These are phyloP conservation scores for Hibiscus trionum DNA, from an alignment of 345 rosid species.

Conservation along the genomic window DNA sequence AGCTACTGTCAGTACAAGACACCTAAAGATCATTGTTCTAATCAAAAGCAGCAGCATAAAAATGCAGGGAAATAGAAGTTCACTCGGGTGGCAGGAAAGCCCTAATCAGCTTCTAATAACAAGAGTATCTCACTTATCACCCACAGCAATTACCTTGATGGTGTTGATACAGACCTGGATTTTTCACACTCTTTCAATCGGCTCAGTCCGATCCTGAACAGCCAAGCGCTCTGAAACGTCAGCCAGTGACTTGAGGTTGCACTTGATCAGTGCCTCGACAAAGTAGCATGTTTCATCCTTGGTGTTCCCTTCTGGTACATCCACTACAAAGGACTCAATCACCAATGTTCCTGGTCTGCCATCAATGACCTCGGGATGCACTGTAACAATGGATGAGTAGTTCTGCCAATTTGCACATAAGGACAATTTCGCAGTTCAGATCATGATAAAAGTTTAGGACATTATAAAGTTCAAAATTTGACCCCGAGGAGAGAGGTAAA, in stretches of 20 bases:
- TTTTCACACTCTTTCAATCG: slow-evolving; percentile 24
- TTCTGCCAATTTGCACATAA: slow-evolving; percentile 40
- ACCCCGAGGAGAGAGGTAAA: background rate
- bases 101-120: slow-evolving; percentile 15
- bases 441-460: background rate
- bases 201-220: slow-evolving; percentile 54
- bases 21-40: slow-evolving; percentile 12
- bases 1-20: slow-evolving; percentile 19
- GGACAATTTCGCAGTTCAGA: background rate
- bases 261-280: slow-evolving; percentile 76
- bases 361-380: slow-evolving; percentile 80
- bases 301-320: slow-evolving; percentile 90
- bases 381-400: slow-evolving; percentile 78
- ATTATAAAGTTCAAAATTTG: background rate
- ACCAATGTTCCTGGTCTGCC: slow-evolving; percentile 85
- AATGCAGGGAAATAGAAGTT: slow-evolving; percentile 7
- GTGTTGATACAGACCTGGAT: background rate
- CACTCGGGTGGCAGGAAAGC: background rate
- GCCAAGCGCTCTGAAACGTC: slow-evolving; percentile 86
- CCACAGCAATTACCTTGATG: background rate
- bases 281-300: slow-evolving; percentile 94
- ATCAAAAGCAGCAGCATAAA: no score
- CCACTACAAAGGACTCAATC: slow-evolving; percentile 85
- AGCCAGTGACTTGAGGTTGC: slow-evolving; percentile 84
- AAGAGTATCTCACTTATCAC: background rate